These are phyloP conservation scores for Avicennia marina DNA, from an alignment of 257 asterid genomes.

Conservation along the genomic window DNA sequence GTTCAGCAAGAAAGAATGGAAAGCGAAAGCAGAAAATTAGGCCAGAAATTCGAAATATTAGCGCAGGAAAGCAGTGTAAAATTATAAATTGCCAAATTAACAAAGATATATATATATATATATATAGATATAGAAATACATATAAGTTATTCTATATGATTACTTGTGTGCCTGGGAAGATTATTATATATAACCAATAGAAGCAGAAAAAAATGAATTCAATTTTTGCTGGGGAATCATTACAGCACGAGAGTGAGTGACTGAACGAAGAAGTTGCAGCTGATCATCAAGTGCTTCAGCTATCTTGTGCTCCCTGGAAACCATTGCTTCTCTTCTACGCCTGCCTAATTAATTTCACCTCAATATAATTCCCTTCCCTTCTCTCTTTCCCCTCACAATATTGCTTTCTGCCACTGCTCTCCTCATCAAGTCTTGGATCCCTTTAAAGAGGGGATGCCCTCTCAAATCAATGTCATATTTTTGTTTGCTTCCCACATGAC, in stretches of 20 bases:
- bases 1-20: too few relatives aligned
- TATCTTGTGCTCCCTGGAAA: conserved; percentile 60
- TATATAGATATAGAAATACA: too few relatives aligned
- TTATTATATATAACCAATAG: too few relatives aligned
- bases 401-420: conserved; percentile 9
- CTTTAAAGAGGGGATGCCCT: conserved; percentile 42
- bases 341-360: too few relatives aligned
- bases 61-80: too few relatives aligned
- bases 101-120: too few relatives aligned
- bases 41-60: too few relatives aligned
- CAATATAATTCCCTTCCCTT: too few relatives aligned
- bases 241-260: conserved; percentile 87
- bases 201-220: neutral
- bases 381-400: neutral
- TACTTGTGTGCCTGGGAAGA: too few relatives aligned
- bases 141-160: too few relatives aligned
- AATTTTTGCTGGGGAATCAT: neutral
- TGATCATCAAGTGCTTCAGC: conserved; percentile 51
- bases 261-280: conserved; percentile 80
- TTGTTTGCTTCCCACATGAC: conserved; percentile 57
- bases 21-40: too few relatives aligned
- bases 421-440: conserved; percentile 9
- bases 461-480: conserved; percentile 54
- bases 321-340: conserved; percentile 50
- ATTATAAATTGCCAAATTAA: too few relatives aligned